Evolutionary conservation across 1,139 yeast genomes (phyloP).

Genomic region (Debaryomyces coudertii): DNA sequence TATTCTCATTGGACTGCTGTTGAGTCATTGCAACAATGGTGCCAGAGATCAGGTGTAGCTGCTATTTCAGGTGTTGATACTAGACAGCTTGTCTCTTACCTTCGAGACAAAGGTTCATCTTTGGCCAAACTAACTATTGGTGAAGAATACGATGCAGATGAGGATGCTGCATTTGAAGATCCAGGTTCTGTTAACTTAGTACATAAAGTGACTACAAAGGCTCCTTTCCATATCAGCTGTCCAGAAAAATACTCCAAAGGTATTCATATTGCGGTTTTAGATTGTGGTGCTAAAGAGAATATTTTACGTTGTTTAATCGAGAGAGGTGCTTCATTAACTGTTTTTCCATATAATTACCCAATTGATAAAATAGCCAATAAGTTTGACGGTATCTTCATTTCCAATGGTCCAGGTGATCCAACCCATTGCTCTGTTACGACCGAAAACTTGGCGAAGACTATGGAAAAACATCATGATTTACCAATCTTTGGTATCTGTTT

Average conservation of each 20-base stretch:
- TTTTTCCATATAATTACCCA: constrained; percentile 94
- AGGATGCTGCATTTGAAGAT: constrained; percentile 88
- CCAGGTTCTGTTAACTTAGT: constrained; percentile 93
- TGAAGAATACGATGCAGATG: constrained; percentile 87
- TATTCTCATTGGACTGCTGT: constrained; percentile 99
- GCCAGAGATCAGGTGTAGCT: constrained; percentile 93
- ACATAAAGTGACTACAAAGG: constrained; percentile 91
- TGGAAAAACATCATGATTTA: constrained; percentile 62
- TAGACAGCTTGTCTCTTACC: constrained; percentile 85
- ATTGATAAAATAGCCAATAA: constrained; percentile 87
- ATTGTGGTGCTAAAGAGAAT: constrained; percentile 98
- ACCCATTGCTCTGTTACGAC: constrained; percentile 87
- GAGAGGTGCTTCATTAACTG: constrained; percentile 95
- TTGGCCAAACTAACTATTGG: constrained; percentile 88
- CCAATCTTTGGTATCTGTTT: constrained; percentile 97
- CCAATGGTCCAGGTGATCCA: constrained; percentile 99
- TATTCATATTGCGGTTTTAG: constrained; percentile 87
- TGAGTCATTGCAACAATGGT: constrained; percentile 93
- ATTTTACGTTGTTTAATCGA: constrained; percentile 89
- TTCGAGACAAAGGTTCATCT: constrained; percentile 95
- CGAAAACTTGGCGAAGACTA: constrained; percentile 69
- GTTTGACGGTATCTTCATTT: constrained; percentile 92
- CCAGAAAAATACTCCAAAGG: constrained; percentile 59
- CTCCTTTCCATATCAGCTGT: constrained; percentile 85
- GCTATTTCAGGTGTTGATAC: constrained; percentile 98